Percentiles rank a stretch among this genome's conserved stretches.
Conservation (phyloP, 768 basidiomycete genomes). For the Mycena kentingensis region DNA sequence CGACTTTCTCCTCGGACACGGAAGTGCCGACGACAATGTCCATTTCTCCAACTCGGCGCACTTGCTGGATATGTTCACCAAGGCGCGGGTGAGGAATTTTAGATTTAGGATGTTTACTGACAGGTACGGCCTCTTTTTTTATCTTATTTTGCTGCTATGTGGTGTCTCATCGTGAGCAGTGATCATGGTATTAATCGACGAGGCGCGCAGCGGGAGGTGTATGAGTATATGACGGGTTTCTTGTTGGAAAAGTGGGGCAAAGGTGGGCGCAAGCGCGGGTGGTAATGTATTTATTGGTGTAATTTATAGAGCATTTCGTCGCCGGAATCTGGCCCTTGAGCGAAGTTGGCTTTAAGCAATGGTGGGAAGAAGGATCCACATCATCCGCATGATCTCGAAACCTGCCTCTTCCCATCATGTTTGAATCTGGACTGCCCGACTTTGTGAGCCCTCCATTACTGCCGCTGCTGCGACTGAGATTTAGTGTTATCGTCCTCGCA, state of each 20-base stretch:
- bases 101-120: constrained; percentile 98
- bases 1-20: constrained; percentile 86
- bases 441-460: no score
- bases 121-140: constrained; percentile 54
- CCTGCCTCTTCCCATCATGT: no score
- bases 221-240: constrained; percentile 83
- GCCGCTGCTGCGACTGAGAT: no score
- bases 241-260: constrained; percentile 93
- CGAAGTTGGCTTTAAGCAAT: no score
- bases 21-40: constrained; percentile 96
- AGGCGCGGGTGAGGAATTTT: constrained; percentile 67
- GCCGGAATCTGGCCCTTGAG: no score
- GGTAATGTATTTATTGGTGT: constrained; percentile 36
- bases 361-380: no score
- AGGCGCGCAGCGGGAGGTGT: constrained; percentile 82
- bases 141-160: constrained; percentile 6
- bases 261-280: constrained; percentile 65
- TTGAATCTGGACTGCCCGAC: no score
- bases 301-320: no score
- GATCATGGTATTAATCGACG: constrained; percentile 77
- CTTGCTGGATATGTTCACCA: constrained; percentile 90
- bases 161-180: constrained; percentile 39
- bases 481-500: no score
- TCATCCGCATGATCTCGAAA: no score
- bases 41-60: constrained; percentile 92